Conservation (phyloP, 768 basidiomycete species). For the Termitomyces sp. region DNA sequence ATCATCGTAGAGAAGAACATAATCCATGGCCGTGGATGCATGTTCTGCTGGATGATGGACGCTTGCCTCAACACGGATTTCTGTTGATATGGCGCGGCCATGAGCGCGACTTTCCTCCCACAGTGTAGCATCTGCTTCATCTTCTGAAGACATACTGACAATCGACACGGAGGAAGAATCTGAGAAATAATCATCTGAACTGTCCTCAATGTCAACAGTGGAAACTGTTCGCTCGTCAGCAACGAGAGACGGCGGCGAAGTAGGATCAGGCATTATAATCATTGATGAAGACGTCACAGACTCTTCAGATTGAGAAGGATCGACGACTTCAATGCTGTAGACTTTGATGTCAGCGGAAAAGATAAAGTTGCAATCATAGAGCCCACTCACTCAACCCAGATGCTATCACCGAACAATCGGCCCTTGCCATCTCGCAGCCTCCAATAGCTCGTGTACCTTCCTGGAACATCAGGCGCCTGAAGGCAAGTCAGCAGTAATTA, state of each 20-base stretch:
- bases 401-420: conserved; percentile 62
- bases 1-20: conserved; percentile 72
- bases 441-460: conserved; percentile 78
- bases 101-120: conserved; percentile 57
- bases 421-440: conserved; percentile 56
- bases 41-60: conserved; percentile 21
- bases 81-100: not conserved
- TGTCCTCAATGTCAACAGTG: conserved; percentile 21
- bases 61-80: conserved; percentile 26
- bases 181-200: conserved; percentile 33
- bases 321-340: conserved; percentile 63
- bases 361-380: not conserved
- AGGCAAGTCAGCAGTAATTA: not conserved
- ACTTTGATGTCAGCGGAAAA: conserved; percentile 2
- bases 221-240: not conserved
- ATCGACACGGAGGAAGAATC: conserved; percentile 53
- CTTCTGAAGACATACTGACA: conserved; percentile 56
- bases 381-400: conserved; percentile 74
- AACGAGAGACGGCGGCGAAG: conserved; percentile 6
- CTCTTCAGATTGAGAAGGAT: conserved; percentile 37
- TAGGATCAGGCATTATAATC: conserved; percentile 59
- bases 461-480: conserved; percentile 70
- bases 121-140: conserved; percentile 48
- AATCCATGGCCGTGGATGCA: conserved; percentile 43
- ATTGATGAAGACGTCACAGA: conserved; percentile 68